Conservation (phyloP, 2,329 filamentous ascomycete genomes). For the Talaromyces marneffei region DNA sequence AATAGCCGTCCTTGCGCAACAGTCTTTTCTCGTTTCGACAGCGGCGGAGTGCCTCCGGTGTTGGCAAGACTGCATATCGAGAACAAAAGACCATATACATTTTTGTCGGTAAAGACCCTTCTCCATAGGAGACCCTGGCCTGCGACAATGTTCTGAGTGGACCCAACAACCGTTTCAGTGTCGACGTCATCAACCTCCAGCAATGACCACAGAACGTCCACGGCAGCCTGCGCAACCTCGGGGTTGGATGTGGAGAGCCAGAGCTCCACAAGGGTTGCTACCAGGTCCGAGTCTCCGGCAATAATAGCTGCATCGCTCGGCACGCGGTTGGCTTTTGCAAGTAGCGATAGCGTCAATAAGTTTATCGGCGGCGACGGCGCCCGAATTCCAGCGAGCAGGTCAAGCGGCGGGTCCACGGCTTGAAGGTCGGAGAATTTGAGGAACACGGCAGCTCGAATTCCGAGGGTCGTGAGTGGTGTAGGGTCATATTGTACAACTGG, state of each 20-base stretch:
- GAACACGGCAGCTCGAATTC: constrained; percentile 45
- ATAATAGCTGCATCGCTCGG: constrained; percentile 53
- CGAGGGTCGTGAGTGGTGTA: constrained; percentile 49
- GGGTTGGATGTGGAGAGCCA: constrained; percentile 55
- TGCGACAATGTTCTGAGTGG: constrained; percentile 20
- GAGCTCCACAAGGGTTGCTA: constrained; percentile 50
- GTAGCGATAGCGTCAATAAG: constrained; percentile 49
- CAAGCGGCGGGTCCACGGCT: constrained; percentile 43
- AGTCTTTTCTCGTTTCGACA: constrained; percentile 50
- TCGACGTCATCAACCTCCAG: constrained; percentile 46
- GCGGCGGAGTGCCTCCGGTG: constrained; percentile 29
- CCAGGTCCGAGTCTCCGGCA: constrained; percentile 51
- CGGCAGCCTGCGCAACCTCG: constrained; percentile 50
- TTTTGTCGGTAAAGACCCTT: constrained; percentile 55
- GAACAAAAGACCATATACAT: constrained; percentile 55
- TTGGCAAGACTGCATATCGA: constrained; percentile 46
- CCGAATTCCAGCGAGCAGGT: constrained; percentile 52
- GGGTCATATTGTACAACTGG: constrained; percentile 54
- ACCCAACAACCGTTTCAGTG: constrained; percentile 21
- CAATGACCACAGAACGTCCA: constrained; percentile 48
- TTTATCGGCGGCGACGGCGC: constrained; percentile 51
- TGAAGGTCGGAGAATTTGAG: constrained; percentile 48
- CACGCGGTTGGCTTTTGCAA: constrained; percentile 50
- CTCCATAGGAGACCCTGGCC: constrained; percentile 56
- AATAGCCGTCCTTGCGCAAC: constrained; percentile 57